These are phyloP conservation scores for Parietichytrium sp. DNA, from an alignment of 108 stramenopile species.

Conservation along the genomic window DNA sequence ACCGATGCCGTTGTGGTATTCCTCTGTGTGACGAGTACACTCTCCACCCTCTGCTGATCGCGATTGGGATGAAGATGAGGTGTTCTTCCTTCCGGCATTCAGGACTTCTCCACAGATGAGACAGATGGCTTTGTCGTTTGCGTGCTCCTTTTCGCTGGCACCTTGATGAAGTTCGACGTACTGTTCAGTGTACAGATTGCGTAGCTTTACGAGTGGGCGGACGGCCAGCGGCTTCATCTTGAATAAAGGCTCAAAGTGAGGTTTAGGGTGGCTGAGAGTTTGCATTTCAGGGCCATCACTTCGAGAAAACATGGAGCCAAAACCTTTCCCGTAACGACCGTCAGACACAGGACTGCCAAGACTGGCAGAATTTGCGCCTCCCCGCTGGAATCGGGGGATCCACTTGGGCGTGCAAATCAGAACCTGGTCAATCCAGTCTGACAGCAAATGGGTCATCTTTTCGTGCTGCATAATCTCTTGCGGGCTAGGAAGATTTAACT, in stretches of 20 bases:
- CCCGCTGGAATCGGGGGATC: background rate
- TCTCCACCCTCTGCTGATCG: constrained; percentile 68
- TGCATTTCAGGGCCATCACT: no score
- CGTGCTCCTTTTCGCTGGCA: constrained; percentile 61
- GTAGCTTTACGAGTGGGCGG: constrained; percentile 66
- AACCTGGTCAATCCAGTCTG: constrained; percentile 1
- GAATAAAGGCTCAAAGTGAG: background rate
- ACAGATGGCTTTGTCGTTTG: constrained; percentile 83
- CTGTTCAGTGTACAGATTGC: constrained; percentile 79
- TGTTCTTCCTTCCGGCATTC: constrained; percentile 64
- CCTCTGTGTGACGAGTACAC: constrained; percentile 78
- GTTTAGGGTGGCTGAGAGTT: no score
- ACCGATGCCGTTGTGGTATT: constrained; percentile 78
- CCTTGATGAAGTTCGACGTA: constrained; percentile 68
- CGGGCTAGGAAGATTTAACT: constrained; percentile 4
- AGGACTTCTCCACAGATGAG: constrained; percentile 80
- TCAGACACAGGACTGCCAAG: background rate
- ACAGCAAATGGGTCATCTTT: background rate
- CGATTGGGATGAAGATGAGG: constrained; percentile 9
- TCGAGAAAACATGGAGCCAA: no score
- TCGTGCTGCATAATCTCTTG: background rate
- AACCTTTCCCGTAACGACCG: no score
- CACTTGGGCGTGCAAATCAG: background rate
- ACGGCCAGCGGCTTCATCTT: background rate
- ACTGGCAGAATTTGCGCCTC: background rate